Conservation (phyloP, 805 yeast genomes). For the Yamadazyma nakazawae region DNA sequence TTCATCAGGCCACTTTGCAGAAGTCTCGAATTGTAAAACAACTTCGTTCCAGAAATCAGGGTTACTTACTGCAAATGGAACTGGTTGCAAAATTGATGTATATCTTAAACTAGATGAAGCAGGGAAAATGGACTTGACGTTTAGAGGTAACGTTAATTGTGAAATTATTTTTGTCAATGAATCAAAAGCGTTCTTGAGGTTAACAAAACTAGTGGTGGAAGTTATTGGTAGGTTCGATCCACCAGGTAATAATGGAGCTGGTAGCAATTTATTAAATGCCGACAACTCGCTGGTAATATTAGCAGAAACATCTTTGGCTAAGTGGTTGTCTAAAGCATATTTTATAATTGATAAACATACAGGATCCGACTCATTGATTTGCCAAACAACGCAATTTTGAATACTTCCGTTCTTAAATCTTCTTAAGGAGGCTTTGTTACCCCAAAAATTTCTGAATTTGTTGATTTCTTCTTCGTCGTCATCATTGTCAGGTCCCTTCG, state of each 20-base stretch:
- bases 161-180: conserved; percentile 46
- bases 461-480: conserved; percentile 54
- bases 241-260: conserved; percentile 58
- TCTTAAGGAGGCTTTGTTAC: conserved; percentile 76
- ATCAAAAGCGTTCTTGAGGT: conserved; percentile 45
- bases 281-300: conserved; percentile 36
- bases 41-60: conserved; percentile 81
- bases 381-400: conserved; percentile 90
- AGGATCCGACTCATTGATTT: conserved; percentile 51
- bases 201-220: conserved; percentile 27
- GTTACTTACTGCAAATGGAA: conserved; percentile 70
- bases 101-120: conserved; percentile 72
- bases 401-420: conserved; percentile 91
- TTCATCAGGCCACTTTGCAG: conserved; percentile 96
- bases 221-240: conserved; percentile 51
- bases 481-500: conserved; percentile 76
- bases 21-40: conserved; percentile 82
- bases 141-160: conserved; percentile 58
- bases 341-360: conserved; percentile 62
- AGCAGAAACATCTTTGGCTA: conserved; percentile 42
- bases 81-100: conserved; percentile 75
- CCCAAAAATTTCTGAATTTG: conserved; percentile 86
- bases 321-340: conserved; percentile 62
- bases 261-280: conserved; percentile 50
- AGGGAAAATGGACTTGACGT: conserved; percentile 69